Evolutionary conservation across 176 grass and related monocot genomes (phyloP), one percentile per base, ranked within the genome.

Genomic region (Musa beccarii): DNA sequence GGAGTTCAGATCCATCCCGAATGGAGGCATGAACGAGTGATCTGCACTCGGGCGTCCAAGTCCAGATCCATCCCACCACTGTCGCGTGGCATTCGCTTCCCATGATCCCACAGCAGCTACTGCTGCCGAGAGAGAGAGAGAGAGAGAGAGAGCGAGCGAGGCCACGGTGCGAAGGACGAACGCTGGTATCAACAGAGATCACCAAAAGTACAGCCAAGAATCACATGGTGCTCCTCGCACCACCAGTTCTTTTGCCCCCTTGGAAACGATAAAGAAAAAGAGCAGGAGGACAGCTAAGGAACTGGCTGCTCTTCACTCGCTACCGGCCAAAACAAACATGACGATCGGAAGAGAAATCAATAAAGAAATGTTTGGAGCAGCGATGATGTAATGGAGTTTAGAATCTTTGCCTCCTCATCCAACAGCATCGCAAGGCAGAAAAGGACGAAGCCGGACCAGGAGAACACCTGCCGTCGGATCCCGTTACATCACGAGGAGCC

Each of bases 141-240:
- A 29, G 28, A 29, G 28, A 29, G 1, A 29, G 28, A 2, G 28
- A 29, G 28, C 22, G 22, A 22, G 22, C 2, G 28, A 13, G 2
- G 65, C 25, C 10, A 67, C 16, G 49, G 43, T 25, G 19, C 57
- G 1, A 21, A 70, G 68, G 16, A 51, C 16, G 51, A 49, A 17
- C 19, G n/a, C 34, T 70, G 52, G 68, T 10, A 70, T 70, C 19
- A 51, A 19, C 49, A 70, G 22, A 70, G 68, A 70, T 70, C 49
- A 70, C 52, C 49, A 51, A 52, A 43, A 70, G 68, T 70, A 70
- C 68, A 70, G 51, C 68, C 21, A 51, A 70, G 68, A 70, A 51
- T 70, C 68, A 70, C 68, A 70, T 70, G 68, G 14, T 51, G 21
- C 29, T 1, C 34, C 14, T 70, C 29, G 11, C 67, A 8, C 25